These are phyloP conservation scores for Aspergillus diversus DNA, from an alignment of 495 filamentous ascomycete genomes.

Conservation along the genomic window DNA sequence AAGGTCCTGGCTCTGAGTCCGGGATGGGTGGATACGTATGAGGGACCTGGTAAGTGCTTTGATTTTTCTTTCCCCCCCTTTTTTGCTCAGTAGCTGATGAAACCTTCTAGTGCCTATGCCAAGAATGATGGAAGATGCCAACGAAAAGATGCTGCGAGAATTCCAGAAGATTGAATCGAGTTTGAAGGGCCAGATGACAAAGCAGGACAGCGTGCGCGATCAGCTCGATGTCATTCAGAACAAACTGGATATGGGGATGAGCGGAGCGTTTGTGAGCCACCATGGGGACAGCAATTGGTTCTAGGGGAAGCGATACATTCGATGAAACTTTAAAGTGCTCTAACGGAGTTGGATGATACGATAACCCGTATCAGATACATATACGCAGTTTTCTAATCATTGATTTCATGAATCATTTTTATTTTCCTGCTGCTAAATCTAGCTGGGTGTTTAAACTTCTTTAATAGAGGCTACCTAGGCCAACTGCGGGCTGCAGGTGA, in stretches of 20 bases:
- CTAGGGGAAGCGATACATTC: too few species aligned
- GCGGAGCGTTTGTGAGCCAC: slow-evolving; percentile 28
- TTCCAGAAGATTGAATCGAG: slow-evolving; percentile 21
- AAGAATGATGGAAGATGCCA: slow-evolving; percentile 27
- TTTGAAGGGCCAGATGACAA: slow-evolving; percentile 25
- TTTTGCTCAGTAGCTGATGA: not conserved
- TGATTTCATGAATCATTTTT: too few species aligned
- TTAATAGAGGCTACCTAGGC: too few species aligned
- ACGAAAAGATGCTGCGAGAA: slow-evolving; percentile 23
- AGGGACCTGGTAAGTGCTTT: slow-evolving; percentile 22
- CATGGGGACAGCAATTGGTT: slow-evolving; percentile 20
- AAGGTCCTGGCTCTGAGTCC: slow-evolving; percentile 38
- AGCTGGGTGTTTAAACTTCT: too few species aligned
- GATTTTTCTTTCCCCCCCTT: not conserved
- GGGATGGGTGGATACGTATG: slow-evolving; percentile 32
- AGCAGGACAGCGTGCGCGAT: slow-evolving; percentile 31
- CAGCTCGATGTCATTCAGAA: slow-evolving; percentile 24
- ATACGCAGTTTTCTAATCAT: too few species aligned
- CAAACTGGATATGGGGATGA: slow-evolving; percentile 20
- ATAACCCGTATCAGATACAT: too few species aligned
- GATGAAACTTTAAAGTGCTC: too few species aligned
- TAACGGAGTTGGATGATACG: too few species aligned
- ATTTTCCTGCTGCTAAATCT: too few species aligned
- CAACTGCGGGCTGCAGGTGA: too few species aligned
- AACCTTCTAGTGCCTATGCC: slow-evolving; percentile 13